Evolutionary conservation across 352 stramenopile species (phyloP).

Genomic region (Globisporangium polare): DNA sequence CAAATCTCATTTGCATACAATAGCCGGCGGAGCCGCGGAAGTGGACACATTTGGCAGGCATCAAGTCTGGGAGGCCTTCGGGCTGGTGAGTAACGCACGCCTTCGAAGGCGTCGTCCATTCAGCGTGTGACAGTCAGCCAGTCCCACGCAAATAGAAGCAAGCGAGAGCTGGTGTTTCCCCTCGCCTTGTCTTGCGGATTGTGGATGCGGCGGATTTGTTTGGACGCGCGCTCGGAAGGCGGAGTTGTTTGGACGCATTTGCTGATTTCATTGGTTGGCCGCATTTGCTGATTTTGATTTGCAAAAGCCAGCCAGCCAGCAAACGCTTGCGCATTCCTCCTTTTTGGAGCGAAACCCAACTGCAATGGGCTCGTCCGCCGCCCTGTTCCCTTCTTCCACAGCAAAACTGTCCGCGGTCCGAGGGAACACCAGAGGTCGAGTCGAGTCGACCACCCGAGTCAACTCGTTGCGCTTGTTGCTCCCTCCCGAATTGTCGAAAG

Average conservation of each 20-base stretch:
- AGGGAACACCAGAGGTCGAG: background rate
- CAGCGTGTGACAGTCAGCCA: slow-evolving; percentile 2
- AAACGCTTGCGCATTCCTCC: too few species aligned
- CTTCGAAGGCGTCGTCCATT: background rate
- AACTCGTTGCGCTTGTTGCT: background rate
- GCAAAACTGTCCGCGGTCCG: slow-evolving; percentile 2
- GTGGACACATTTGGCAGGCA: slow-evolving; percentile 3
- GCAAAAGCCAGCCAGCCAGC: background rate
- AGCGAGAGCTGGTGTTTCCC: background rate
- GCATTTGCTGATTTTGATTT: too few species aligned
- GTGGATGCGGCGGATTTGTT: background rate
- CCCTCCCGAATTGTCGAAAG: background rate
- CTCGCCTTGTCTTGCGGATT: background rate
- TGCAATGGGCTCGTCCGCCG: background rate
- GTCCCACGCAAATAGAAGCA: background rate
- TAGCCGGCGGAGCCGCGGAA: background rate
- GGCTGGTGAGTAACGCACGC: slow-evolving; percentile 8
- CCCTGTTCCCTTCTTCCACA: background rate
- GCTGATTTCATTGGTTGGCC: too few species aligned
- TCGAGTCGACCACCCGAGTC: background rate
- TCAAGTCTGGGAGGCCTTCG: background rate
- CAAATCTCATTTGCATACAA: background rate
- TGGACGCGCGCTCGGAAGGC: too few species aligned
- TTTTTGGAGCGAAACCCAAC: background rate
- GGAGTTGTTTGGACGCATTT: too few species aligned